Evolutionary conservation across 2,329 filamentous ascomycete genomes (phyloP).

Genomic region (Trichoderma endophyticum): DNA sequence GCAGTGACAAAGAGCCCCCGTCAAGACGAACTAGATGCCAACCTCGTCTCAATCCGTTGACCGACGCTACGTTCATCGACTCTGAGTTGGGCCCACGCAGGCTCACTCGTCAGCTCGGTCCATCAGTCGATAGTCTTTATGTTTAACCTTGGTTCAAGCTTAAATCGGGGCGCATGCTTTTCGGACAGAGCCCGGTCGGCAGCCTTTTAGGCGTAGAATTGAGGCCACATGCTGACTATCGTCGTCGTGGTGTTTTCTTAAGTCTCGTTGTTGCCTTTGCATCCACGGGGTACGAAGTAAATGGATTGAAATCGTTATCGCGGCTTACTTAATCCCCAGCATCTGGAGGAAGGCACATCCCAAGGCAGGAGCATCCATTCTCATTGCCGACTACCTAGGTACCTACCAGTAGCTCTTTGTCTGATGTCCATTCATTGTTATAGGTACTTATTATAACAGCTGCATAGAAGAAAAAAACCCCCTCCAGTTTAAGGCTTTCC

Average conservation of each 20-base stretch:
- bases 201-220: background rate
- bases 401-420: no score
- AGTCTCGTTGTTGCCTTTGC: background rate
- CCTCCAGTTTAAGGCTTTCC: no score
- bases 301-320: background rate
- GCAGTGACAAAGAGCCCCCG: background rate
- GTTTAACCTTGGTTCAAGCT: background rate
- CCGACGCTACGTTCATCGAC: background rate
- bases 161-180: background rate
- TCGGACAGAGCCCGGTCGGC: background rate
- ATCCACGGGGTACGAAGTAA: background rate
- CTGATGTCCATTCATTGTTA: background rate
- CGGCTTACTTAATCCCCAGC: background rate
- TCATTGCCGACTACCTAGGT: background rate
- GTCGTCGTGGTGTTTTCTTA: background rate
- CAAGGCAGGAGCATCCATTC: background rate
- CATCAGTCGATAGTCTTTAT: background rate
- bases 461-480: background rate
- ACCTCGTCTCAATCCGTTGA: conserved; percentile 3
- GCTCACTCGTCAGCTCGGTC: background rate
- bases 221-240: background rate
- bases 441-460: background rate
- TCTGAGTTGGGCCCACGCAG: background rate
- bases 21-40: background rate
- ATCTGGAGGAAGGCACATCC: background rate